phyloP scores from a whole-genome alignment of 768 basidiomycete species.

The Galerina marginata region DNA sequence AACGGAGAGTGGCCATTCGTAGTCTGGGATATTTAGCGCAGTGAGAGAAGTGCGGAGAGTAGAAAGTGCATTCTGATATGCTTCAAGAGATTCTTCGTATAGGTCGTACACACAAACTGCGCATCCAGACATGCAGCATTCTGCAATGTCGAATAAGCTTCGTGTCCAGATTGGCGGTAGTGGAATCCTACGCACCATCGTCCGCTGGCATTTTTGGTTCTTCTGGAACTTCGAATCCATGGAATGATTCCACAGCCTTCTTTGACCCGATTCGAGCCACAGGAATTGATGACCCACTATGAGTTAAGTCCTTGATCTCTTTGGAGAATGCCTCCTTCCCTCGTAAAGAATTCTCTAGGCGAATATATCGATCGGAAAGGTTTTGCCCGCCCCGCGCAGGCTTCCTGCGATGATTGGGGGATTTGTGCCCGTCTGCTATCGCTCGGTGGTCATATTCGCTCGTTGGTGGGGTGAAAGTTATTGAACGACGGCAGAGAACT shows the following conservation, averaged over 20 bases:
- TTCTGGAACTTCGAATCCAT: conserved; percentile 64
- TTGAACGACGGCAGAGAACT: conserved; percentile 13
- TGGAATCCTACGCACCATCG: conserved; percentile 56
- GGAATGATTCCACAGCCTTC: conserved; percentile 40
- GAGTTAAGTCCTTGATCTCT: conserved; percentile 29
- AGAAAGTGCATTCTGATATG: conserved; percentile 62
- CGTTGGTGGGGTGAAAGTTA: conserved; percentile 10
- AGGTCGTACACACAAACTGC: conserved; percentile 91
- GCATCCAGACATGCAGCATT: conserved; percentile 96
- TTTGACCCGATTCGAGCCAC: background rate
- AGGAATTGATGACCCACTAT: conserved; percentile 10
- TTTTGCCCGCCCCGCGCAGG: conserved; percentile 58
- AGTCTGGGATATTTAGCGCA: conserved; percentile 52
- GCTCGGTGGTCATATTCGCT: conserved; percentile 12
- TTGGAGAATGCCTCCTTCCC: conserved; percentile 44
- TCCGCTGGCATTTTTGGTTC: conserved; percentile 65
- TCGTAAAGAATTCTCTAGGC: conserved; percentile 59
- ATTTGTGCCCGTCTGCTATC: conserved; percentile 17
- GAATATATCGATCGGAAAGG: conserved; percentile 57
- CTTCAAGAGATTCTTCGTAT: conserved; percentile 74
- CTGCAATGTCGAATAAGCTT: conserved; percentile 40
- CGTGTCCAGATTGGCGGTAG: background rate
- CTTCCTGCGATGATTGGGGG: conserved; percentile 15
- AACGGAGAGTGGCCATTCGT: conserved; percentile 70
- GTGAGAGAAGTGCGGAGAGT: conserved; percentile 56